Evolutionary conservation across 2,329 filamentous ascomycete genomes (phyloP).

Genomic region (Fusarium staphyleae): DNA sequence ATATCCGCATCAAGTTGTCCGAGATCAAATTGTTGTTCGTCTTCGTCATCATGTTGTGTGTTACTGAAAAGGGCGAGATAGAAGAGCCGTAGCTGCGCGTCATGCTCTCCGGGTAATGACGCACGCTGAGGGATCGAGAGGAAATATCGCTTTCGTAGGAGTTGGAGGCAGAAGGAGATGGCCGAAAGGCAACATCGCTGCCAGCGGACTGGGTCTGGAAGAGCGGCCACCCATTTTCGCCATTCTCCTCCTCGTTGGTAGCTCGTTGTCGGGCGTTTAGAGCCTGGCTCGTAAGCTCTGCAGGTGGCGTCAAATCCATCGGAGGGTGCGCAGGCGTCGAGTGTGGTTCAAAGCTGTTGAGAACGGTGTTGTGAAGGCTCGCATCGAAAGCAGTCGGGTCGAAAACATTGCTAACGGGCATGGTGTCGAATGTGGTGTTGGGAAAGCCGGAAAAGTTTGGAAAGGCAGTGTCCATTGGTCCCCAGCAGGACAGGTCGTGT

Average conservation of each 20-base stretch:
- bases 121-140: conserved; percentile 36
- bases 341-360: conserved; percentile 30
- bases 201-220: conserved; percentile 37
- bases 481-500: conserved; percentile 40
- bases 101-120: conserved; percentile 38
- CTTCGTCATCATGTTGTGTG: conserved; percentile 37
- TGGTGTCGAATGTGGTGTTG: conserved; percentile 36
- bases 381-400: conserved; percentile 38
- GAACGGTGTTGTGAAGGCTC: conserved; percentile 34
- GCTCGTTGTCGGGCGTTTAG: conserved; percentile 29
- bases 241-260: conserved; percentile 37
- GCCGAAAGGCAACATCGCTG: conserved; percentile 37
- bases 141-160: conserved; percentile 41
- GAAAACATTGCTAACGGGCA: conserved; percentile 38
- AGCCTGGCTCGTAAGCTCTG: conserved; percentile 30
- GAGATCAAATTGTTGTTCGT: conserved; percentile 41
- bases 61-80: conserved; percentile 40
- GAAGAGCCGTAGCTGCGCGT: conserved; percentile 38
- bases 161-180: conserved; percentile 39
- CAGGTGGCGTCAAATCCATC: conserved; percentile 34
- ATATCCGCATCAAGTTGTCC: conserved; percentile 49
- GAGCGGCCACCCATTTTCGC: conserved; percentile 38
- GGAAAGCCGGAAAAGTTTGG: conserved; percentile 36
- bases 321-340: conserved; percentile 28
- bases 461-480: conserved; percentile 39